Evolutionary conservation across 768 basidiomycete genomes (phyloP).

Genomic region (Mycena maculata): DNA sequence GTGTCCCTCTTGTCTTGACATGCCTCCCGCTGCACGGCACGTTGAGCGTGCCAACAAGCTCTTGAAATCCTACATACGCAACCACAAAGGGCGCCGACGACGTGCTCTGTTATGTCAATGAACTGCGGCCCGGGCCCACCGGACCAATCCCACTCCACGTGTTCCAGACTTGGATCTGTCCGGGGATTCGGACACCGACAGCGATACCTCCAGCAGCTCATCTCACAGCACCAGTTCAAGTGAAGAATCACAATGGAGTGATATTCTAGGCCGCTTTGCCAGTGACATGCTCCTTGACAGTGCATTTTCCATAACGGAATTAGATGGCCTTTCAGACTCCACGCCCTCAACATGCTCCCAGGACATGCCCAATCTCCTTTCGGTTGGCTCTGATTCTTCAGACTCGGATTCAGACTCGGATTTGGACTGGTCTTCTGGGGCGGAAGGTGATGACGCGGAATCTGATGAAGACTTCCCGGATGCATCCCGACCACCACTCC

Average conservation of each 20-base stretch:
- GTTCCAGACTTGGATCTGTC: neutral
- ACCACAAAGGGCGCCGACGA: too few species aligned
- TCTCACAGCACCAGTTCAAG: neutral
- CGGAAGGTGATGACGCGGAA: conserved; percentile 8
- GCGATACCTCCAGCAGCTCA: too few species aligned
- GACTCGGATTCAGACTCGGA: neutral
- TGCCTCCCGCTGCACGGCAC: too few species aligned
- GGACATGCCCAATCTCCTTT: neutral
- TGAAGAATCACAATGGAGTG: neutral
- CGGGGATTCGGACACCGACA: neutral
- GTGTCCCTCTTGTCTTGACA: too few species aligned
- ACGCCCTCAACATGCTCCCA: neutral
- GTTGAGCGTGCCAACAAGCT: too few species aligned
- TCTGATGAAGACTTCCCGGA: neutral
- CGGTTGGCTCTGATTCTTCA: conserved; percentile 3
- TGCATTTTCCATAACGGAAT: neutral
- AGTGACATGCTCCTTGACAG: neutral
- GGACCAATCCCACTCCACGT: neutral
- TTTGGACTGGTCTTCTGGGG: conserved; percentile 12
- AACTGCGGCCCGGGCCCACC: neutral
- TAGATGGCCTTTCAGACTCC: neutral
- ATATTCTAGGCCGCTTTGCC: conserved; percentile 1
- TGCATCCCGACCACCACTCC: neutral
- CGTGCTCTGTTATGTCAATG: neutral
- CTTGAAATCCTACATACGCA: too few species aligned